A percentile compares a stretch with the other conserved stretches of the same genome.
These are phyloP conservation scores for Dothiorella sarmentorum DNA, from an alignment of 2,329 filamentous ascomycete genomes.

Conservation along the genomic window DNA sequence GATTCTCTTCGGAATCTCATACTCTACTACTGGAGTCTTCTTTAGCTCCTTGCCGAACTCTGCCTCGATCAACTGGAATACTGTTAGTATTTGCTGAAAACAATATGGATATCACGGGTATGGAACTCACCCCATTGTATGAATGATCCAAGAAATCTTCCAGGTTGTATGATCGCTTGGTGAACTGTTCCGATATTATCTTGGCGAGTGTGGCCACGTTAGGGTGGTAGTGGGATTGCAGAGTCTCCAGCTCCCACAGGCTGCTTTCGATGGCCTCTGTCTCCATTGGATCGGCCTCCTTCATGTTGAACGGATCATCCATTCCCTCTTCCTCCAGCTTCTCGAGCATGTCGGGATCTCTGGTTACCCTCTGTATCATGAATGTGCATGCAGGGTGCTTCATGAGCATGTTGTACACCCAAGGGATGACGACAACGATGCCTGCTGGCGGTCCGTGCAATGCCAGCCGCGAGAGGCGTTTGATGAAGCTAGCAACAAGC, in stretches of 20 bases:
- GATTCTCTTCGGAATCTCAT: conserved; percentile 85
- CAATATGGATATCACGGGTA: not conserved
- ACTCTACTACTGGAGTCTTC: conserved; percentile 86
- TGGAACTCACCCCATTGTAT: conserved; percentile 68
- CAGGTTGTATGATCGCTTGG: conserved; percentile 89
- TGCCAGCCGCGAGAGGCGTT: conserved; percentile 78
- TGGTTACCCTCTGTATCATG: conserved; percentile 81
- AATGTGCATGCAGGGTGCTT: conserved; percentile 88
- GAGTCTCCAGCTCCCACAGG: conserved; percentile 88
- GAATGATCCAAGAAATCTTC: conserved; percentile 97
- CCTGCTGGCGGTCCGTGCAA: conserved; percentile 87
- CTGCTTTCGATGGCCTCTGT: conserved; percentile 87
- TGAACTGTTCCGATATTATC: conserved; percentile 95
- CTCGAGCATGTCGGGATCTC: conserved; percentile 56
- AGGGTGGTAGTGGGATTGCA: conserved; percentile 92
- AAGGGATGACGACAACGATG: conserved; percentile 84
- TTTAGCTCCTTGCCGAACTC: conserved; percentile 81
- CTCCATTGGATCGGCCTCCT: conserved; percentile 77
- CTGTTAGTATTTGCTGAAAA: not conserved
- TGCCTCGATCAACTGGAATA: conserved; percentile 69
- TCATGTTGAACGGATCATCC: conserved; percentile 72
- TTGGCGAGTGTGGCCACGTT: conserved; percentile 92
- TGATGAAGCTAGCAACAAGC: conserved; percentile 93
- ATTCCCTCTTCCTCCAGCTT: conserved; percentile 60
- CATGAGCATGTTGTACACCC: conserved; percentile 92